phyloP scores from a whole-genome alignment of 108 stramenopile species.

The Cyclotella cryptica region DNA sequence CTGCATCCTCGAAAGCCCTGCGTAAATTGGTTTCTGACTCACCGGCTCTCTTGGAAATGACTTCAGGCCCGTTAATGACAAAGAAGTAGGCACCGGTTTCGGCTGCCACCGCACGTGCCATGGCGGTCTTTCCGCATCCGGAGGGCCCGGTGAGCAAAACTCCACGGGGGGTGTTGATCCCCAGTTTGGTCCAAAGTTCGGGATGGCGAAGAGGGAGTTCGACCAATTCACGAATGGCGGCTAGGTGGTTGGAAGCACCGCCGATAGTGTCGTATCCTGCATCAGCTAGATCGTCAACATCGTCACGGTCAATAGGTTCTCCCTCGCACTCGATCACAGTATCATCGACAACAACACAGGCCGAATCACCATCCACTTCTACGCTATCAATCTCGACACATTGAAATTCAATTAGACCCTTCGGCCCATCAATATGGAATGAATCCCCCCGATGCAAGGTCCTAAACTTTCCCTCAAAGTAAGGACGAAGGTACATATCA shows the following conservation, averaged over 20 bases:
- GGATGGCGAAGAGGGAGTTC: slow-evolving; percentile 96
- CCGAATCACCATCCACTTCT: slow-evolving; percentile 80
- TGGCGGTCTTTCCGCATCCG: slow-evolving; percentile 97
- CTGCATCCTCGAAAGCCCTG: slow-evolving; percentile 95
- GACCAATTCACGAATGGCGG: slow-evolving; percentile 94
- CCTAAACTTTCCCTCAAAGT: slow-evolving; percentile 88
- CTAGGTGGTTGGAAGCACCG: slow-evolving; percentile 94
- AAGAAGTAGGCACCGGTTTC: slow-evolving; percentile 97
- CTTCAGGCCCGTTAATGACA: slow-evolving; percentile 97
- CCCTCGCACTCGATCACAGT: slow-evolving; percentile 86
- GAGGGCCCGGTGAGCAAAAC: slow-evolving; percentile 98
- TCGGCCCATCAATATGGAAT: slow-evolving; percentile 77
- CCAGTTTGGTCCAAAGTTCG: slow-evolving; percentile 94
- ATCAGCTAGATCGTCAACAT: slow-evolving; percentile 90
- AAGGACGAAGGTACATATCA: slow-evolving; percentile 87
- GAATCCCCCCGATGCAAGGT: slow-evolving; percentile 77
- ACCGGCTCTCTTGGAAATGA: slow-evolving; percentile 96
- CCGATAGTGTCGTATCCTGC: slow-evolving; percentile 98
- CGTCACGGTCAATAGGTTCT: slow-evolving; percentile 80
- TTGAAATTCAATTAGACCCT: slow-evolving; percentile 82
- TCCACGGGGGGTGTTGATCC: slow-evolving; percentile 96
- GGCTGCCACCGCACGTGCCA: slow-evolving; percentile 95
- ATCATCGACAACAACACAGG: slow-evolving; percentile 89
- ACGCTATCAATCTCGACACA: slow-evolving; percentile 88
- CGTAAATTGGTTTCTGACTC: slow-evolving; percentile 97